Conservation (phyloP, 2,329 filamentous ascomycete genomes). For the Macroventuria anomochaeta region DNA sequence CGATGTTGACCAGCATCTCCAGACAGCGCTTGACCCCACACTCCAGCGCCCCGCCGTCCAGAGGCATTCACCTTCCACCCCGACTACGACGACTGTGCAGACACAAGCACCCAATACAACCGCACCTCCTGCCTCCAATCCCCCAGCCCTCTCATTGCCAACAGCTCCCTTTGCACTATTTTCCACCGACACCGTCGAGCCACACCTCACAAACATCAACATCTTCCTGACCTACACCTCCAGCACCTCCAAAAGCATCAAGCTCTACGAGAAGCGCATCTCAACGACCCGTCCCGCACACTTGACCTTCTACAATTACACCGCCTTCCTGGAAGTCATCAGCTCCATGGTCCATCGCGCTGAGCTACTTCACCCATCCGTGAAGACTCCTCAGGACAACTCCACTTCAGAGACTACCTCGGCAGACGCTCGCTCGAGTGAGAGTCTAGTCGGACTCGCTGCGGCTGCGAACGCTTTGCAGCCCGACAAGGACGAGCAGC, state of each 20-base stretch:
- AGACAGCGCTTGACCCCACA: constrained; percentile 16
- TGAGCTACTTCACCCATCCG: background rate
- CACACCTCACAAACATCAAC: constrained; percentile 55
- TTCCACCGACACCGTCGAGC: constrained; percentile 4
- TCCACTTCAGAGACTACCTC: background rate
- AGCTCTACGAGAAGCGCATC: constrained; percentile 35
- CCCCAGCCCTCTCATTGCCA: background rate
- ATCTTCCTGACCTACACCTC: constrained; percentile 65
- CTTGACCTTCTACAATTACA: constrained; percentile 29
- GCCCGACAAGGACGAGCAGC: constrained; percentile 15
- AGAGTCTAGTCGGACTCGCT: constrained; percentile 41
- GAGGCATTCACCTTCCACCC: background rate
- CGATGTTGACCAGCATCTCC: constrained; percentile 21
- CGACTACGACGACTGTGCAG: background rate
- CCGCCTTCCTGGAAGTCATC: constrained; percentile 27
- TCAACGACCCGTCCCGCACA: constrained; percentile 17
- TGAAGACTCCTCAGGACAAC: background rate
- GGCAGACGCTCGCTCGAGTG: background rate
- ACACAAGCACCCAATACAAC: background rate
- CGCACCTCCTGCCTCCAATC: background rate
- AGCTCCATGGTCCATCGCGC: constrained; percentile 18
- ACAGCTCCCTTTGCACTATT: constrained; percentile 13
- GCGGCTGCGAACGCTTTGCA: constrained; percentile 41
- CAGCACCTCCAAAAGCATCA: constrained; percentile 58
- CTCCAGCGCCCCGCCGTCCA: background rate